phyloP scores from a whole-genome alignment of 139 green algal species.

The Trebouxia sp. region DNA sequence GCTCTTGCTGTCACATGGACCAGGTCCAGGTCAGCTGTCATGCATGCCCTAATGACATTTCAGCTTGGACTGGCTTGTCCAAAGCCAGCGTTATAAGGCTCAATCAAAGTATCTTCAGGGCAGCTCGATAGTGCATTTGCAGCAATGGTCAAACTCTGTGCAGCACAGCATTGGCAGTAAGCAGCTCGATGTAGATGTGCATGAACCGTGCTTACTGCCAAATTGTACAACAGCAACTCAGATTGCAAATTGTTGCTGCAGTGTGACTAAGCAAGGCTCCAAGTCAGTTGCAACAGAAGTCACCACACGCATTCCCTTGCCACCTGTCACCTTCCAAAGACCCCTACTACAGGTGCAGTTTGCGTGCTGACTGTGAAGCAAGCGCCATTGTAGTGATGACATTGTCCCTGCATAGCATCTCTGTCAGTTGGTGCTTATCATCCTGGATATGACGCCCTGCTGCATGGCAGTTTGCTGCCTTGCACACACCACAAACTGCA shows the following conservation, averaged over 20 bases:
- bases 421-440: no score
- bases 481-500: no score
- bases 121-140: neutral
- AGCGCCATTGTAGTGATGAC: neutral
- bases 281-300: neutral
- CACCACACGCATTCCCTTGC: neutral
- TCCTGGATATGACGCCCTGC: no score
- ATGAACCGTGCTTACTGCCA: neutral
- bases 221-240: neutral
- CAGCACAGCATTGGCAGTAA: neutral
- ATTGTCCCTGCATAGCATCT: neutral
- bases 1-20: constrained; percentile 3
- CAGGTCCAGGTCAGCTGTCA: neutral
- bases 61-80: no score
- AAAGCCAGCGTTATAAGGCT: neutral
- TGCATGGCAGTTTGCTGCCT: no score
- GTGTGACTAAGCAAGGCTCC: neutral
- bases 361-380: neutral
- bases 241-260: neutral
- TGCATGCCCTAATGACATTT: no score
- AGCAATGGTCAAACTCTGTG: neutral
- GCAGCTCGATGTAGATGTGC: neutral
- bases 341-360: neutral
- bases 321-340: neutral
- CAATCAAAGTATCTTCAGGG: neutral